Conservation (phyloP, 306 rosid species). For the Medicago lupulina region DNA sequence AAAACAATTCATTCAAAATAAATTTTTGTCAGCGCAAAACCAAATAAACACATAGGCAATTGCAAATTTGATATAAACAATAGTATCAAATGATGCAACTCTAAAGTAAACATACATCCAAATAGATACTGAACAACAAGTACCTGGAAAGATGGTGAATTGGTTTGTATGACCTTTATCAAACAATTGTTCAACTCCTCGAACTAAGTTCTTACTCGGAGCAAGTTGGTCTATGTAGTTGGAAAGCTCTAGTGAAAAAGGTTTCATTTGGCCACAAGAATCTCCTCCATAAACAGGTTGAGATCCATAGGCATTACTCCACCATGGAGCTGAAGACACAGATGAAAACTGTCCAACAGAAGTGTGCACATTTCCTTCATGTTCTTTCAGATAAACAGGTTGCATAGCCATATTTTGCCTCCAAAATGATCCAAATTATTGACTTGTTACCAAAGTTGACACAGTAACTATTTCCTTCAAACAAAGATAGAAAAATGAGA, state of each 20-base stretch:
- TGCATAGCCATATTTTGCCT: constrained; percentile 65
- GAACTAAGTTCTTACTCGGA: constrained; percentile 49
- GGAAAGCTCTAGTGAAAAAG: constrained; percentile 59
- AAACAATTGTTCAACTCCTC: constrained; percentile 59
- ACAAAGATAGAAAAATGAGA: not conserved
- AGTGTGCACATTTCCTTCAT: constrained; percentile 63
- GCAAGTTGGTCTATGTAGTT: constrained; percentile 59
- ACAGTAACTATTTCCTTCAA: constrained; percentile 47
- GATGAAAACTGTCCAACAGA: constrained; percentile 60
- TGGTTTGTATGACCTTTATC: constrained; percentile 65
- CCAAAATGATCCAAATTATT: constrained; percentile 40
- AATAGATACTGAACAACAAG: not conserved
- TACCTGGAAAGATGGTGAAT: constrained; percentile 84
- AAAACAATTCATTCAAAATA: not conserved
- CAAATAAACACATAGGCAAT: too few relatives aligned
- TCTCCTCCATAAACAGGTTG: constrained; percentile 60
- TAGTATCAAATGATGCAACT: too few relatives aligned
- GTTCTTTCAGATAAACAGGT: constrained; percentile 69
- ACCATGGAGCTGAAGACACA: constrained; percentile 61
- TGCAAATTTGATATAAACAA: too few relatives aligned
- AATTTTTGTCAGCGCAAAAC: too few relatives aligned
- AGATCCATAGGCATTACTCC: constrained; percentile 63
- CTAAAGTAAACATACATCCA: not conserved
- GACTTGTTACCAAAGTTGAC: constrained; percentile 4
- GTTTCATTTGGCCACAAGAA: constrained; percentile 66